These are phyloP conservation scores for Aurifilum marmelostoma DNA, from an alignment of 2,329 filamentous ascomycete genomes.

Conservation along the genomic window DNA sequence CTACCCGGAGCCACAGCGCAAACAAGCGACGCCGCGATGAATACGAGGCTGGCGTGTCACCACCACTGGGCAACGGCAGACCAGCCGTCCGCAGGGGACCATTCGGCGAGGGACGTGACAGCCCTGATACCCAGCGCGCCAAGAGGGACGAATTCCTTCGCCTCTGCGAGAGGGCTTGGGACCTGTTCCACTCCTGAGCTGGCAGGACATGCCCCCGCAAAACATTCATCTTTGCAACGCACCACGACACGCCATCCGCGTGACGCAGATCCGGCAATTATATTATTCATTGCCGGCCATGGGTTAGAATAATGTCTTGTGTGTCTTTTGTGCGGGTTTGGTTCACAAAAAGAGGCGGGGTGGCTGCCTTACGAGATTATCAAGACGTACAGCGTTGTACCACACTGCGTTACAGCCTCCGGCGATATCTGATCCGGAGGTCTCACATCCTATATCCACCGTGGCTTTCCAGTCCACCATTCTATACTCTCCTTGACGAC, in stretches of 20 bases:
- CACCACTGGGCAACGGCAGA: constrained; percentile 78
- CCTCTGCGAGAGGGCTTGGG: constrained; percentile 89
- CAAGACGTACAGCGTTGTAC: constrained; percentile 24
- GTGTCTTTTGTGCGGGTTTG: constrained; percentile 9
- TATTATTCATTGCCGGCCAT: constrained; percentile 11
- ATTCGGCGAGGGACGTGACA: constrained; percentile 81
- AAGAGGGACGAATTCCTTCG: constrained; percentile 94
- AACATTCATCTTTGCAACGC: background rate
- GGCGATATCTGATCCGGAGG: constrained; percentile 8
- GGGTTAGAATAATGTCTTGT: constrained; percentile 26
- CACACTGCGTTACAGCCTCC: background rate
- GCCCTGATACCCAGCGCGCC: constrained; percentile 76
- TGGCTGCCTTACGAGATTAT: constrained; percentile 12
- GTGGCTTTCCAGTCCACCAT: constrained; percentile 12
- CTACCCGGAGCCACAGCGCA: constrained; percentile 58
- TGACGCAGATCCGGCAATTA: constrained; percentile 3
- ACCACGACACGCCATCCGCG: constrained; percentile 1
- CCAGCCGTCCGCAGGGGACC: constrained; percentile 65
- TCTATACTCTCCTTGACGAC: constrained; percentile 23
- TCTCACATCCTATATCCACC: background rate
- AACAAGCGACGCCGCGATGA: constrained; percentile 79
- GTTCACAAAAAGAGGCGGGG: constrained; percentile 1
- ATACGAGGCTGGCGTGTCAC: constrained; percentile 90
- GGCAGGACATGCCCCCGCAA: background rate
- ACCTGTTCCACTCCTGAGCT: constrained; percentile 86